Conservation (phyloP, 1,284 basidiomycete genomes). For the Cronartium quercuum region DNA sequence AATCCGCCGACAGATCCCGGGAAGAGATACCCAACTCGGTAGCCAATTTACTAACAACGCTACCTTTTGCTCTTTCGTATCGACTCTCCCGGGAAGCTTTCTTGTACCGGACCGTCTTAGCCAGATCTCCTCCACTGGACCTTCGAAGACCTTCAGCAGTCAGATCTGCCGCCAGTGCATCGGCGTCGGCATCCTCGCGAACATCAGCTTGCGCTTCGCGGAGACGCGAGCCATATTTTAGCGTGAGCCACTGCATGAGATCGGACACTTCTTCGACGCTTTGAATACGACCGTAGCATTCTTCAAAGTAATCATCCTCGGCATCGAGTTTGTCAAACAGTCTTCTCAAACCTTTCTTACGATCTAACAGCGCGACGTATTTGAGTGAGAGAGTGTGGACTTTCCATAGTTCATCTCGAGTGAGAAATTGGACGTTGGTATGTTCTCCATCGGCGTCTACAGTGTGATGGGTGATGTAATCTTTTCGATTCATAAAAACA, state of each 20-base stretch:
- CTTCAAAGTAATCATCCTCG: slow-evolving; percentile 66
- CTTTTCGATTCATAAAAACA: slow-evolving; percentile 86
- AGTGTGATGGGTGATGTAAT: slow-evolving; percentile 70
- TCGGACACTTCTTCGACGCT: slow-evolving; percentile 83
- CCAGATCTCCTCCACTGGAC: neutral
- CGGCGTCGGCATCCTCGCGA: slow-evolving; percentile 39
- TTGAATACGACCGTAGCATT: slow-evolving; percentile 54
- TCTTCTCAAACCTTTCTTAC: slow-evolving; percentile 60
- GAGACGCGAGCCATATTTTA: slow-evolving; percentile 61
- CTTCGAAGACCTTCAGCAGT: slow-evolving; percentile 50
- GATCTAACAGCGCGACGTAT: slow-evolving; percentile 73
- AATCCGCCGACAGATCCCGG: slow-evolving; percentile 73
- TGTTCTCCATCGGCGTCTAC: slow-evolving; percentile 48
- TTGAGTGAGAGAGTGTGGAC: slow-evolving; percentile 77
- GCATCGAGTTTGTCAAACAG: slow-evolving; percentile 63
- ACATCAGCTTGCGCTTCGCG: slow-evolving; percentile 61
- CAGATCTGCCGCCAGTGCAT: slow-evolving; percentile 21
- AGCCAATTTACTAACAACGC: slow-evolving; percentile 66
- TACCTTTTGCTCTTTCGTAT: slow-evolving; percentile 78
- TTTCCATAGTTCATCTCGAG: slow-evolving; percentile 74
- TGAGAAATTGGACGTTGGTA: slow-evolving; percentile 60
- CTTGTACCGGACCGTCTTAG: slow-evolving; percentile 55
- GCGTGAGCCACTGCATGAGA: slow-evolving; percentile 79
- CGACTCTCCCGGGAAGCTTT: slow-evolving; percentile 75
- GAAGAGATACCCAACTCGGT: slow-evolving; percentile 72